Evolutionary conservation across 352 stramenopile genomes (phyloP).

Genomic region (Phytophthora sojae): DNA sequence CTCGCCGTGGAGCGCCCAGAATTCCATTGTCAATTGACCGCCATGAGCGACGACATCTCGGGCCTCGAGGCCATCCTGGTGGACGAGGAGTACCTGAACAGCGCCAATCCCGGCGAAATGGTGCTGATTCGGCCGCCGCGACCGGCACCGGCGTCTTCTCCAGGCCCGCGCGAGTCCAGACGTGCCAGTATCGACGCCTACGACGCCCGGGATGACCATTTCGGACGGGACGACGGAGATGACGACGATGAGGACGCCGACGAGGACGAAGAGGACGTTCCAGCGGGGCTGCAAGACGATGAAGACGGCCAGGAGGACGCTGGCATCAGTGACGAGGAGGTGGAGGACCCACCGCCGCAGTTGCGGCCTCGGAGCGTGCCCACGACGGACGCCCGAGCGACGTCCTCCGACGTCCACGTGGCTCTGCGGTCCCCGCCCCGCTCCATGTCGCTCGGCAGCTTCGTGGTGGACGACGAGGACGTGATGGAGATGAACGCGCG

Average conservation of each 20-base stretch:
- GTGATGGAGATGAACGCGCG: constrained; percentile 77
- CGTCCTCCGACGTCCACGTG: constrained; percentile 9
- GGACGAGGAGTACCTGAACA: constrained; percentile 41
- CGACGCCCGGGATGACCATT: constrained; percentile 34
- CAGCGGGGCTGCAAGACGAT: constrained; percentile 18
- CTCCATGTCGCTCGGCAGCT: constrained; percentile 25
- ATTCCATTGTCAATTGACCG: not conserved
- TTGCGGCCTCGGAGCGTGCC: constrained; percentile 16
- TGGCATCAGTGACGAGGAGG: constrained; percentile 17
- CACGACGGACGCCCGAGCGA: not conserved
- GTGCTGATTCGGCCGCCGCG: constrained; percentile 5
- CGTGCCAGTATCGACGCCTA: constrained; percentile 46
- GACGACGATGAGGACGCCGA: constrained; percentile 28
- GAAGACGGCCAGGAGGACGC: constrained; percentile 24
- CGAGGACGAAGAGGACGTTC: constrained; percentile 20
- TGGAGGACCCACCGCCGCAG: constrained; percentile 14
- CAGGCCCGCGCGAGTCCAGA: constrained; percentile 23
- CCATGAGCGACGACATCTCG: constrained; percentile 40
- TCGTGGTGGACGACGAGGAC: constrained; percentile 70
- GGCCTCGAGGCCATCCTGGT: constrained; percentile 35
- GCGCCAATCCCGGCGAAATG: constrained; percentile 20
- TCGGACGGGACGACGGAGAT: constrained; percentile 12
- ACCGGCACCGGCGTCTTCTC: constrained; percentile 2
- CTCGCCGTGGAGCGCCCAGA: not conserved
- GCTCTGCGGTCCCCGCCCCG: constrained; percentile 36